These are phyloP conservation scores for Eucalyptus albens DNA, from an alignment of 345 rosid genomes.

Conservation along the genomic window DNA sequence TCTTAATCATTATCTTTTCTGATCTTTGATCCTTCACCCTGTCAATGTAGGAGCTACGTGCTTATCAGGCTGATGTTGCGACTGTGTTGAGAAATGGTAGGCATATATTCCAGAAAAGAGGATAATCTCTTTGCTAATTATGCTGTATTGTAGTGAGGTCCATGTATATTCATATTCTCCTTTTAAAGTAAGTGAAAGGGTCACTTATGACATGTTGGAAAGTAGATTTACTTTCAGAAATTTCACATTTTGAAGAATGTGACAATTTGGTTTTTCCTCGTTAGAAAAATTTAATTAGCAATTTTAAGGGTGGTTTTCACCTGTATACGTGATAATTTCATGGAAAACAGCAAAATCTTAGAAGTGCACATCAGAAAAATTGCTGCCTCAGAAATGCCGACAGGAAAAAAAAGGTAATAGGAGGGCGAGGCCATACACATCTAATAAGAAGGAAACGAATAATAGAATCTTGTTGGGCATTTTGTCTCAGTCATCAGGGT, in stretches of 20 bases:
- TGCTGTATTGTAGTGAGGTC: not conserved
- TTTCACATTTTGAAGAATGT: not conserved
- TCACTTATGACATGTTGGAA: not conserved
- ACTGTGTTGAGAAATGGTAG: slow-evolving; percentile 94
- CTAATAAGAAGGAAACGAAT: not conserved
- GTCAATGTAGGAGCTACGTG: slow-evolving; percentile 77
- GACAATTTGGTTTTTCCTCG: not conserved
- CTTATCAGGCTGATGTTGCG: slow-evolving; percentile 98
- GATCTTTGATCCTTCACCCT: not conserved
- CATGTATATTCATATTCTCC: not conserved
- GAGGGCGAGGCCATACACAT: not conserved
- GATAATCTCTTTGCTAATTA: not conserved
- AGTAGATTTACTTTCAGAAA: not conserved
- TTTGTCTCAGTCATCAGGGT: not conserved
- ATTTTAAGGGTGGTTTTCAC: not conserved
- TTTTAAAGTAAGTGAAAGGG: not conserved
- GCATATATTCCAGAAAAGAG: not conserved
- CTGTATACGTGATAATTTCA: not conserved
- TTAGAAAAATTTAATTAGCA: not conserved
- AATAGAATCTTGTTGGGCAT: not conserved
- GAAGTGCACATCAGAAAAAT: not conserved
- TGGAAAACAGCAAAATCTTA: not conserved
- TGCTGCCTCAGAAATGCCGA: not conserved
- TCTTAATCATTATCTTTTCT: not conserved
- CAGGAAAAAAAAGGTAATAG: not conserved